Base-by-base conservation (phyloP, 2,329 filamentous ascomycete genomes). In the Ophiosphaerella korrae region DNA sequence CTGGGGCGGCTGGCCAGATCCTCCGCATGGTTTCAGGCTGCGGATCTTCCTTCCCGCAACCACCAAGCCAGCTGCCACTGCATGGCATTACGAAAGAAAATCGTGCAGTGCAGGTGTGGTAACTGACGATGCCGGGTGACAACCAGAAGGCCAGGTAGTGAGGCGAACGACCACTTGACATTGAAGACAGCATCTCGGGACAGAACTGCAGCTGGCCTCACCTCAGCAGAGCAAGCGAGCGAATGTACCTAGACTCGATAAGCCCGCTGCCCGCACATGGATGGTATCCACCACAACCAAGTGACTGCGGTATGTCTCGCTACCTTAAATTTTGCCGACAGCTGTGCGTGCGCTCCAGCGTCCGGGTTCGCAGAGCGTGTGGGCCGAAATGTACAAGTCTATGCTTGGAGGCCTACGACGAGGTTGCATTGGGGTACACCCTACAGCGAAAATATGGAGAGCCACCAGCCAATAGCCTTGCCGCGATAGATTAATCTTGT, bases 41-140 rank as follows among this genome's bases (percentile, higher is more conserved):
- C 52, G 49, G 42, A 42, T 54, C 55, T 56, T 59, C 56, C 58
- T 59, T 59, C 58, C 56, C 56, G 56, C 47, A 48, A 34, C 16
- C 21, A n/a, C 41, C 50, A 32, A 42, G 29, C 37, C 35, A 45
- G 33, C 26, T 39, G 35, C 23, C 18, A 53, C 45, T 24, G 50
- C 50, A 50, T 51, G 38, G 33, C 42, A 26, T n/a, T 31, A 16
- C 34, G 34, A 16, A 18, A 18, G n/a, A 16, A 18, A 8, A 16
- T 36, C 12, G 34, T 36, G 34, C 8, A 9, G 18, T 9, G 34
- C n/a, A 14, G n/a, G 34, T 36, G 34, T 34, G 33, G 33, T 34
- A 34, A 14, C 33, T 34, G 33, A 12, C 13, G 44, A 45, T 14
- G 36, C 11, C 21, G 26, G 38, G 33, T 32, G 1, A 34, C 43